Base-by-base conservation (phyloP, 1,139 yeast genomes). In the Yamadazyma taylorii region DNA sequence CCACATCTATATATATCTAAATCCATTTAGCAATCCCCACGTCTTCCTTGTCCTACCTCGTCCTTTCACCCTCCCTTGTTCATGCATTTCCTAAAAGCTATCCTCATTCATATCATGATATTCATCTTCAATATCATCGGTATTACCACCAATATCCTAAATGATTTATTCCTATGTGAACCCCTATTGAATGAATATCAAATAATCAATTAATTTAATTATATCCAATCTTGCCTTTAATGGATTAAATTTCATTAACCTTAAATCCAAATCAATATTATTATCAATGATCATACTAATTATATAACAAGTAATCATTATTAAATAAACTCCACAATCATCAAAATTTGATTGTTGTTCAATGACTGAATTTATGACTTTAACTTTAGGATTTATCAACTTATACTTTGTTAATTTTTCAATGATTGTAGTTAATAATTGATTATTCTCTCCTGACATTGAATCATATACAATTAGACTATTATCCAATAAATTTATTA, bases 271-370 rank as follows among this genome's bases (percentile, higher is more conserved):
- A 36, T 54, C 47, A 4, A 65, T 50, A 1, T 37, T 35, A 11
- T 48, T 42, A 33, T 45, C 47, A 13, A 61, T 24, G 17, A 62
- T 41, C 47, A 58, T 54, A 24, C 58, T 49, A 4, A 68, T 44
- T 40, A 70, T 52, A 38, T 51, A 55, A 39, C 73, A 63, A 8
- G 74, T 59, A 16, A 63, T 59, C 75, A 70, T 69, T 21, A 68
- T 52, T 33, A 67, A 50, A 44, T 56, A 69, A 5, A 71, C 69
- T 0, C 77, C 77, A 48, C 77, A 71, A 48, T 71, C 77, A 46
- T 70, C 75, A 33, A 64, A 68, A 43, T 71, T 71, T 5, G 58
- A 51, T 43, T 71, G 77, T 43, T 71, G 77, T 44, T 66, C 68
- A 36, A 73, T 68, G 31, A 53, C 52, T 58, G 63, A 55, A 21